phyloP scores from a whole-genome alignment of 495 filamentous ascomycete species.

The Jackrogersella multiformis region DNA sequence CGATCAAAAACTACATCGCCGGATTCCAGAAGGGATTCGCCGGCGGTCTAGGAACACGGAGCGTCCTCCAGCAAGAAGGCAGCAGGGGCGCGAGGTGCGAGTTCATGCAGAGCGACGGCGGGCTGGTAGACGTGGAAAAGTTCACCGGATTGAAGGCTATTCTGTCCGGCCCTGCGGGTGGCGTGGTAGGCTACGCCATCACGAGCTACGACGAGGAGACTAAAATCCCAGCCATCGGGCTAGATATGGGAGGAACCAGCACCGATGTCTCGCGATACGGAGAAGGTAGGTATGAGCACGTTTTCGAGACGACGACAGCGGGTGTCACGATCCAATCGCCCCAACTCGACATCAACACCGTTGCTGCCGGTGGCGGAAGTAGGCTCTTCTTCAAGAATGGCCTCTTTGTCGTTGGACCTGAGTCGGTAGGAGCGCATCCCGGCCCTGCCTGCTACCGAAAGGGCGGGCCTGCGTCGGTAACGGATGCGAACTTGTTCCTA shows the following conservation, averaged over 20 bases:
- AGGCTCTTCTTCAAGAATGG: slow-evolving; percentile 52
- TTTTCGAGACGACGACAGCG: slow-evolving; percentile 96
- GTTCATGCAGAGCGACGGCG: slow-evolving; percentile 89
- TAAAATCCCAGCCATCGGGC: slow-evolving; percentile 91
- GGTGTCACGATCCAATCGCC: slow-evolving; percentile 95
- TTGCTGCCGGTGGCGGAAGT: slow-evolving; percentile 56
- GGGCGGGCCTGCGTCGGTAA: slow-evolving; percentile 53
- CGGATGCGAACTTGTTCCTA: slow-evolving; percentile 54
- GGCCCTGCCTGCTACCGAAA: slow-evolving; percentile 53
- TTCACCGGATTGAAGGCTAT: slow-evolving; percentile 82
- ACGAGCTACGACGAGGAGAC: slow-evolving; percentile 90
- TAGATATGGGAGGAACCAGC: slow-evolving; percentile 94
- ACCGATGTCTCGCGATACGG: slow-evolving; percentile 96
- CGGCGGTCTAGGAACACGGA: slow-evolving; percentile 73
- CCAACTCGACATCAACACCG: slow-evolving; percentile 96
- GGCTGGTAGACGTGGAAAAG: slow-evolving; percentile 76
- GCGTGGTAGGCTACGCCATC: slow-evolving; percentile 91
- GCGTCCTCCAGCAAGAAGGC: slow-evolving; percentile 67
- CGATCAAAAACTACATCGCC: slow-evolving; percentile 93
- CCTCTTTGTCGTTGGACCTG: slow-evolving; percentile 53
- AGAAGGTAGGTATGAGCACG: slow-evolving; percentile 89
- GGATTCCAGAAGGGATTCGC: slow-evolving; percentile 83
- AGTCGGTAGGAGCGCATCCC: slow-evolving; percentile 50
- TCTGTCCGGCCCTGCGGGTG: slow-evolving; percentile 81
- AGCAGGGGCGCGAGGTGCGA: slow-evolving; percentile 72